These are phyloP conservation scores for Mediolabrus comicus DNA, from an alignment of 108 stramenopile genomes.

Conservation along the genomic window DNA sequence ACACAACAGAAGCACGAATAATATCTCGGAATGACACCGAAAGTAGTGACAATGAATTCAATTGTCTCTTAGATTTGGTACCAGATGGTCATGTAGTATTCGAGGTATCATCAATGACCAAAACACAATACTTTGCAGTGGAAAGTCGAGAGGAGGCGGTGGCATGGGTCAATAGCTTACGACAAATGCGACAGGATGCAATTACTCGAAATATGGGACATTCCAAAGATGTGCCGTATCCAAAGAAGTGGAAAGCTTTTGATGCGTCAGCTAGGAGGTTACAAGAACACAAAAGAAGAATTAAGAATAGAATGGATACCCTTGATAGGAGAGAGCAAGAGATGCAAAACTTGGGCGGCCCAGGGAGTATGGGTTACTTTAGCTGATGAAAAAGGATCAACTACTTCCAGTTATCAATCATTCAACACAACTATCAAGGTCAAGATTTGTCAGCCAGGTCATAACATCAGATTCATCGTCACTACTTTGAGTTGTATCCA, in stretches of 20 bases:
- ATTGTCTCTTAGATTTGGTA: conserved; percentile 12
- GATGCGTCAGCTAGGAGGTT: conserved; percentile 60
- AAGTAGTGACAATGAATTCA: conserved; percentile 8
- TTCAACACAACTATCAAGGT: neutral
- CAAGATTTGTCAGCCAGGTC: conserved; percentile 13
- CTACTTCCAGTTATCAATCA: neutral
- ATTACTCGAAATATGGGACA: conserved; percentile 81
- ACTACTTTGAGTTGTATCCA: neutral
- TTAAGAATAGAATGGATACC: conserved; percentile 42
- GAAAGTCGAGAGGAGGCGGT: conserved; percentile 55
- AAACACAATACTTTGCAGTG: conserved; percentile 73
- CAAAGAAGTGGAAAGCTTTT: conserved; percentile 58
- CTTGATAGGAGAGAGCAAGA: conserved; percentile 58
- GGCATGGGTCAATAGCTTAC: conserved; percentile 65
- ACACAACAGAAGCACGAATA: conserved; percentile 29
- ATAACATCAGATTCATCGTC: conserved; percentile 11
- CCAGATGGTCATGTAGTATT: conserved; percentile 52
- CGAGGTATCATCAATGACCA: conserved; percentile 56
- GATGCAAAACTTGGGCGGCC: conserved; percentile 57
- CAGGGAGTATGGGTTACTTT: conserved; percentile 50
- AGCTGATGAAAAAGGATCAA: conserved; percentile 14
- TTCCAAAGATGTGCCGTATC: conserved; percentile 63
- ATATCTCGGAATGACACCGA: neutral
- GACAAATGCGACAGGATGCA: conserved; percentile 59
- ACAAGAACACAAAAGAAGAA: conserved; percentile 57